Percentiles rank a stretch among this genome's conserved stretches.
phyloP scores from a whole-genome alignment of 106 monocot genomes.

The Acanthochlamys bracteata region DNA sequence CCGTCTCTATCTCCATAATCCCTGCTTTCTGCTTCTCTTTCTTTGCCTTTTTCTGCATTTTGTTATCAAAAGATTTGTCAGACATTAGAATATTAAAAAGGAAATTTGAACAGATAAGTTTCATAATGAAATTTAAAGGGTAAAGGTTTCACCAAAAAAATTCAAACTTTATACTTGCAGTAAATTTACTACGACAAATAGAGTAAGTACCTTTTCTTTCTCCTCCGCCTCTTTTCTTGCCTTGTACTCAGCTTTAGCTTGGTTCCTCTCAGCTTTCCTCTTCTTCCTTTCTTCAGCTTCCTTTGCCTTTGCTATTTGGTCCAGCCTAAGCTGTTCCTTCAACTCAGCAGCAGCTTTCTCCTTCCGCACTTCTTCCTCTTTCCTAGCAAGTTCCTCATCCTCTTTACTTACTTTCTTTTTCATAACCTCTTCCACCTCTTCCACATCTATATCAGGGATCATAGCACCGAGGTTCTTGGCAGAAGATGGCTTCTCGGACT shows the following conservation, averaged over 20 bases:
- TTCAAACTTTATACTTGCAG: background rate
- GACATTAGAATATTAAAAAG: background rate
- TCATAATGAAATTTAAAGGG: too few relatives aligned
- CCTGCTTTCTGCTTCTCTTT: slow-evolving; percentile 49
- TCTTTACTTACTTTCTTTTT: slow-evolving; percentile 29
- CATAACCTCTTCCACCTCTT: slow-evolving; percentile 15
- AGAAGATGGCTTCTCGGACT: slow-evolving; percentile 6
- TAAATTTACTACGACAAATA: background rate
- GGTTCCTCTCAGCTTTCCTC: slow-evolving; percentile 55
- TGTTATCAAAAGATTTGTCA: background rate
- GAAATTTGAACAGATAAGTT: background rate
- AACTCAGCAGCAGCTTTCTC: slow-evolving; percentile 45
- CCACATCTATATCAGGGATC: slow-evolving; percentile 12
- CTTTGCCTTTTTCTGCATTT: slow-evolving; percentile 62
- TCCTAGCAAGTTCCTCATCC: slow-evolving; percentile 25
- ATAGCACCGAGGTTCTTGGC: background rate
- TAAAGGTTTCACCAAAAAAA: too few relatives aligned
- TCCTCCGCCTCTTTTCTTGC: slow-evolving; percentile 69
- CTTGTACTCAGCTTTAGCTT: slow-evolving; percentile 55
- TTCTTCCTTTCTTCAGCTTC: slow-evolving; percentile 88
- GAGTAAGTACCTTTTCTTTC: slow-evolving; percentile 50
- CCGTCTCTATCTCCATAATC: background rate
- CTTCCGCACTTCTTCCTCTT: slow-evolving; percentile 51
- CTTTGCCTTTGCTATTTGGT: slow-evolving; percentile 83
- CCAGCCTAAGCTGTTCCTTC: slow-evolving; percentile 54